Base-by-base conservation (phyloP, 139 green algal species). In the Pycnococcus provasolii region DNA sequence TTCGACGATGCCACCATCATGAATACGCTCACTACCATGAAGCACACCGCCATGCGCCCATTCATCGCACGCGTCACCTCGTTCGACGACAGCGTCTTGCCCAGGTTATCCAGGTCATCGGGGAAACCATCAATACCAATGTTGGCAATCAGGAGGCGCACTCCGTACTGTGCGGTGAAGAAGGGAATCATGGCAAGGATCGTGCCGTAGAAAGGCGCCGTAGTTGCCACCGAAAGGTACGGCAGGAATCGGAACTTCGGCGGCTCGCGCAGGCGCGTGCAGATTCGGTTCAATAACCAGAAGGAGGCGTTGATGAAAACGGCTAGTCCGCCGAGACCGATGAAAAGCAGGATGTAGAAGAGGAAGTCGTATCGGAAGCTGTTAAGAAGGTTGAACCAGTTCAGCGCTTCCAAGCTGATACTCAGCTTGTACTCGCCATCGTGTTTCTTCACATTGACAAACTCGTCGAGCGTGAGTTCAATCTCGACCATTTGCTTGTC, bases 381-480 rank as follows among this genome's bases (percentile, higher is more conserved):
- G 52, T 71, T 71, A 6, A 71, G 26, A 4, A 71, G 53, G 45
- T 71, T 54, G 52, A 71, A 71, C 50, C 53, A 71, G n/a, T 41
- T 43, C 39, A 71, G 37, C 37, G 64, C 37, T 2, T 41, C 8
- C 3, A 13, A 41, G 2, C 2, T 63, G 4, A 71, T 60, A 44
- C 37, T 63, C 52, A 71, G 64, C 2, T 15, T 60, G 62, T 68
- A 68, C 3, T 40, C 39, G 3, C 64, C 64, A n/a, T 71, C 64
- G 40, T 71, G 64, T 39, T 53, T 71, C 26, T 71, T 71, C 7
- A 53, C 64, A 42, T 42, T 71, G 37, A 53, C 42, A 43, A 63
- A 71, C 11, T 71, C 64, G 13, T n/a, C 51, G 37, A 60, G 46
- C 9, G 46, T 51, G 37, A 44, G 40, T 15, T 40, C 47, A 6